Evolutionary conservation across 202 grass and related monocot genomes (phyloP).

Genomic region (Setaria italica): DNA sequence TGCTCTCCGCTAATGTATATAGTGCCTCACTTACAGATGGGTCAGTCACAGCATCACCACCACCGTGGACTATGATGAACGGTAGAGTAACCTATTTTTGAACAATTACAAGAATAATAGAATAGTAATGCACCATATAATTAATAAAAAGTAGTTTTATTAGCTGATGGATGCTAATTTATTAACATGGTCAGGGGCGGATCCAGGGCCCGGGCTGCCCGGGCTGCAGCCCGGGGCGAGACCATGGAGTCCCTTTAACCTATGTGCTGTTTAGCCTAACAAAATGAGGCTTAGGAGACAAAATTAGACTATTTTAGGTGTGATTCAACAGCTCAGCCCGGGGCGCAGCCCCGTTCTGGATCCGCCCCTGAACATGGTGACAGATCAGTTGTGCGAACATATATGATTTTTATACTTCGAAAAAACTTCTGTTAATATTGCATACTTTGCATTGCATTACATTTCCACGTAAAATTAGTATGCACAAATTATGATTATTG

Average conservation of each 20-base stretch:
- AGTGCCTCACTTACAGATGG: slow-evolving; percentile 63
- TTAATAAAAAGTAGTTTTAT: no score
- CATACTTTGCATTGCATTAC: background rate
- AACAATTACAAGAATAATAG: background rate
- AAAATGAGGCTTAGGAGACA: no score
- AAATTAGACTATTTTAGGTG: no score
- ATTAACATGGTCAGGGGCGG: background rate
- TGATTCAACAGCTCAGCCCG: no score
- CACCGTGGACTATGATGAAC: slow-evolving; percentile 75
- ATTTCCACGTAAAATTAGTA: no score
- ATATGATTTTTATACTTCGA: background rate
- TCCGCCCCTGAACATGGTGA: background rate
- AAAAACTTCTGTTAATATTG: background rate
- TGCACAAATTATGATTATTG: no score
- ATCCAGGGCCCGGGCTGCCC: no score
- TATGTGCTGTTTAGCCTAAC: no score
- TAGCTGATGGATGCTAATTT: background rate
- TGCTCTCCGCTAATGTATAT: slow-evolving; percentile 51
- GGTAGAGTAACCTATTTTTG: slow-evolving; percentile 57
- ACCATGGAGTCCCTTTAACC: no score
- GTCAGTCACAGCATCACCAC: slow-evolving; percentile 66
- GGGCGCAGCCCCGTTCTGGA: no score
- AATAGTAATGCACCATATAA: no score
- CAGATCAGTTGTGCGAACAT: background rate
- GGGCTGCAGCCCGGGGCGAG: no score